Evolutionary conservation across 1,284 basidiomycete species (phyloP).

Genomic region (Moesziomyces parantarcticus): DNA sequence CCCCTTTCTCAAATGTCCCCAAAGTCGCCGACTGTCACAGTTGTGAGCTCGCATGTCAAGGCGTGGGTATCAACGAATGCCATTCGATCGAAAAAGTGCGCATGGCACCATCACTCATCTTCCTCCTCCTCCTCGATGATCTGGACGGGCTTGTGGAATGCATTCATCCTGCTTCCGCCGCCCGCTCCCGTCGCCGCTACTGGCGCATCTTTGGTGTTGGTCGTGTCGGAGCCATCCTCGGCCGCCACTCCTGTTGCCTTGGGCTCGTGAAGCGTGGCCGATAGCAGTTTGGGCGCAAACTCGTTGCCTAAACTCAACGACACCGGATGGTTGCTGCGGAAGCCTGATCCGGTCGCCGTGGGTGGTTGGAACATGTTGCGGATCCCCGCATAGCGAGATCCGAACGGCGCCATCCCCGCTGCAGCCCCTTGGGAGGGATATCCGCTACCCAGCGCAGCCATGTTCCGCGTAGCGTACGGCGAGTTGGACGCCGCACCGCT

Average conservation of each 20-base stretch:
- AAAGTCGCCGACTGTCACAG: too few relatives aligned
- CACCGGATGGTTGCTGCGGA: conserved; percentile 13
- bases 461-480: conserved; percentile 37
- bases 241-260: neutral
- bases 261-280: conserved; percentile 27
- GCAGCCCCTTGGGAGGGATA: conserved; percentile 8
- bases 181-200: conserved; percentile 1
- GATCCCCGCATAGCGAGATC: conserved; percentile 49
- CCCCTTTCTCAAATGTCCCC: too few relatives aligned
- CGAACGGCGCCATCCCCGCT: conserved; percentile 13
- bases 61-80: too few relatives aligned
- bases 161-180: conserved; percentile 23
- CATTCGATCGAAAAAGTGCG: too few relatives aligned
- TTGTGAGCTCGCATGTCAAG: too few relatives aligned
- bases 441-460: conserved; percentile 19
- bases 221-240: neutral
- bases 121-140: conserved; percentile 56
- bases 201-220: neutral
- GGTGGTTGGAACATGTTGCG: conserved; percentile 47
- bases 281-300: conserved; percentile 46
- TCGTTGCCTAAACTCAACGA: conserved; percentile 52
- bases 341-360: conserved; percentile 7
- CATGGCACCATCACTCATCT: conserved; percentile 19
- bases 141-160: conserved; percentile 39
- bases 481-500: conserved; percentile 7